These are phyloP conservation scores for Globisporangium spiculum DNA, from an alignment of 352 stramenopile genomes.

Conservation along the genomic window DNA sequence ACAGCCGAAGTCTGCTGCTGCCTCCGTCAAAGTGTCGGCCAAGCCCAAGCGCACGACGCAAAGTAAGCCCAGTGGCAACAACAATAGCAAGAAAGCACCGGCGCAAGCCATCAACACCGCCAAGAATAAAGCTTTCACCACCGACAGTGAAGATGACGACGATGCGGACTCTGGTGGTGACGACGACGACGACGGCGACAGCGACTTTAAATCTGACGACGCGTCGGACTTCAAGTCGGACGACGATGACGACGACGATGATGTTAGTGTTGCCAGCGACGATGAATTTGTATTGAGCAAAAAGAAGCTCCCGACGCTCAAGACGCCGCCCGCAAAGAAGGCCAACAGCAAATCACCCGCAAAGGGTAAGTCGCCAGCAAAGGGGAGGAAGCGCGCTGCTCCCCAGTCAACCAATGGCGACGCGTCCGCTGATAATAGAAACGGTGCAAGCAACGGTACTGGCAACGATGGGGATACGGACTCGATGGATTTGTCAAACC, in stretches of 20 bases:
- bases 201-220: conserved; percentile 31
- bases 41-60: conserved; percentile 17
- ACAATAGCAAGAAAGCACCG: background rate
- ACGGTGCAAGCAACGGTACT: conserved; percentile 5
- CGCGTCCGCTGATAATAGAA: background rate
- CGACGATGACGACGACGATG: conserved; percentile 21
- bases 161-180: conserved; percentile 19
- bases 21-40: conserved; percentile 5
- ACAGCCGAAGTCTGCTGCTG: background rate
- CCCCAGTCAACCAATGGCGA: background rate
- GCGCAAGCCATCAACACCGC: conserved; percentile 1
- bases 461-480: conserved; percentile 24
- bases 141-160: conserved; percentile 22
- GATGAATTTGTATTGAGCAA: conserved; percentile 26
- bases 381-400: background rate
- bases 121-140: background rate
- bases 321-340: conserved; percentile 5
- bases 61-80: conserved; percentile 7
- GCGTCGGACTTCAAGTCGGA: conserved; percentile 12
- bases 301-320: conserved; percentile 23
- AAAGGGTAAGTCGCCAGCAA: conserved; percentile 6
- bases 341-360: conserved; percentile 18
- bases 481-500: conserved; percentile 35
- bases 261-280: conserved; percentile 22
- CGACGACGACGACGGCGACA: conserved; percentile 49